Base-by-base conservation (phyloP, 2,329 filamentous ascomycete species). In the Alternaria incomplexa region DNA sequence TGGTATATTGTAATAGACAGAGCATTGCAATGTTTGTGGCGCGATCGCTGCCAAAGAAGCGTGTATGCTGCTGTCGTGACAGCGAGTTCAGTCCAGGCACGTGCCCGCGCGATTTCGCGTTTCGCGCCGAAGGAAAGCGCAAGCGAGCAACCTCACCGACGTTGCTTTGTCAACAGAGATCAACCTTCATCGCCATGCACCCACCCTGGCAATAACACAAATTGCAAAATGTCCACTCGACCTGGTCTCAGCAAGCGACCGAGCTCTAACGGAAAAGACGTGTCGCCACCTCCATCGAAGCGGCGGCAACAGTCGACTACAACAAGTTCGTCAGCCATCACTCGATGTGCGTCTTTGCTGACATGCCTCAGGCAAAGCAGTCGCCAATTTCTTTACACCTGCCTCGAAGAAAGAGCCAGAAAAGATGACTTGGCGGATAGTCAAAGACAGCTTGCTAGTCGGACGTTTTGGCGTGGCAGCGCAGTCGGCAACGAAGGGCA, bases 341-440 rank as follows among this genome's bases (percentile, higher is more conserved):
- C 40, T 25, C 15, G 2, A 8, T 26, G 13, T 26, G 17, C 17
- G 47, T 11, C 9, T 6, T 15, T n/a, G 36, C 56, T 71, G n/a
- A 70, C 45, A 53, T 43, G 51, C 25, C 11, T 5, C 67, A 92
- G 90, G 89, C 77, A 88, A 81, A 63, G 88, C 91, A 1, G 88
- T 97, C 1, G 87, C 91, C 20, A 93, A 87, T 57, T 98, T 98
- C 83, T 98, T 98, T 81, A 97, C 90, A 0, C 94, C 94, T 0
- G 77, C 86, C 0, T 97, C 93, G 0, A 88, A 97, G 78, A 97
- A 96, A 77, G 89, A 91, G 30, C 92, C 92, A 13, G 90, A 94
- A 53, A 88, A 87, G 61, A 88, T 92, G 54, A 83, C 81, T 10
- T 98, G 96, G 93, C 80, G 85, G 9, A 77, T 85, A 79, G 84